Evolutionary conservation across 2,329 filamentous ascomycete species (phyloP).

Genomic region (Corinectria fuckeliana): DNA sequence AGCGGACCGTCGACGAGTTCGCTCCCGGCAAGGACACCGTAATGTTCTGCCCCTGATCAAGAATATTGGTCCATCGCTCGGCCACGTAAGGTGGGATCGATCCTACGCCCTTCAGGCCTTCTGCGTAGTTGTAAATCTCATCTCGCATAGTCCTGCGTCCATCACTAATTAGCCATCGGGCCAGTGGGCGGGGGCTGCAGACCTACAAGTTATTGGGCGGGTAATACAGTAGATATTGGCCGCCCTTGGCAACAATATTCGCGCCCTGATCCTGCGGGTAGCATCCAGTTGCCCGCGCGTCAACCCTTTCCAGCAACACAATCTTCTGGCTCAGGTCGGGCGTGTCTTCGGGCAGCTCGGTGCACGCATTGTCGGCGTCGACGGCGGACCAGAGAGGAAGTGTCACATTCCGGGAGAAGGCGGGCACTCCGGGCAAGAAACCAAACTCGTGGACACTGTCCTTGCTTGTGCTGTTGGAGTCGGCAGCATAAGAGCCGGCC

Average conservation of each 20-base stretch:
- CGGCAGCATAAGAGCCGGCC: not conserved
- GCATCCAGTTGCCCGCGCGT: not conserved
- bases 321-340: not conserved
- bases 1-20: not conserved
- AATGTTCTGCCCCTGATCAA: not conserved
- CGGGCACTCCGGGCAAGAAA: not conserved
- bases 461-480: not conserved
- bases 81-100: not conserved
- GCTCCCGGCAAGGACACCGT: not conserved
- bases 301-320: not conserved
- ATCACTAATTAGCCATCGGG: not conserved
- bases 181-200: not conserved
- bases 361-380: not conserved
- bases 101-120: not conserved
- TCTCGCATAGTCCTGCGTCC: not conserved
- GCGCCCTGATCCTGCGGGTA: not conserved
- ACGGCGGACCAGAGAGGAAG: not conserved
- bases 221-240: not conserved
- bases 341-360: not conserved
- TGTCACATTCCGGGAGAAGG: not conserved
- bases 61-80: not conserved
- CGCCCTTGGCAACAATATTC: not conserved
- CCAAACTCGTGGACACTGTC: not conserved
- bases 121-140: not conserved
- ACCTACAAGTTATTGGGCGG: not conserved